Evolutionary conservation across 805 yeast genomes (phyloP), one percentile per base, ranked within the genome.

Genomic region (Kluyveromyces aestuarii): DNA sequence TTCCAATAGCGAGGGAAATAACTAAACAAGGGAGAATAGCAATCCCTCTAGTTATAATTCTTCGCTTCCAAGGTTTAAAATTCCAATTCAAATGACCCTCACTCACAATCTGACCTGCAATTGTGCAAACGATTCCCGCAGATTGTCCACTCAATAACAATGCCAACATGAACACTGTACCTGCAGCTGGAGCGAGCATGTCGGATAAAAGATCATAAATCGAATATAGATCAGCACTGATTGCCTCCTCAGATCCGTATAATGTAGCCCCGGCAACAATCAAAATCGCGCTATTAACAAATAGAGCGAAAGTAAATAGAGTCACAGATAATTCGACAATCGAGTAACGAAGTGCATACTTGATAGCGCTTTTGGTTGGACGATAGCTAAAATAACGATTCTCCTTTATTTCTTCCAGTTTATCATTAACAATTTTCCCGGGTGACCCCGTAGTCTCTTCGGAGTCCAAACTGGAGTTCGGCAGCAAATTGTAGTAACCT

Each of bases 101-200:
- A 55, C 88, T 79, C 2, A 90, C 96, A 56, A 90, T 81, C 66
- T 90, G 95, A 9, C 96, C 96, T 0, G 95, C 87, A 69, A 90
- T 84, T 0, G 97, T 90, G 63, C 96, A 89, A 2, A 89, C 90
- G 40, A 90, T 80, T 44, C 96, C 96, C 0, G 96, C 96, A 42
- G 90, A 83, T 59, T 86, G 89, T 6, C 96, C 96, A 50, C 93
- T 83, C 50, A 86, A 77, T 38, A 90, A 70, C 56, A 90, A 72
- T 0, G 96, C 96, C 47, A 87, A 63, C 76, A 88, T 88, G 68
- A 90, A 90, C 0, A 88, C 66, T 0, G 87, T 80, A 27, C 96
- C 97, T 0, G 88, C 95, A 8, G 78, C 80, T 2, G 83, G 80
- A 0, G 95, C 84, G 38, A 90, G 70, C 46, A 73, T 77, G 17